These are phyloP conservation scores for Aspergillus asperescens DNA, from an alignment of 495 filamentous ascomycete genomes.

Conservation along the genomic window DNA sequence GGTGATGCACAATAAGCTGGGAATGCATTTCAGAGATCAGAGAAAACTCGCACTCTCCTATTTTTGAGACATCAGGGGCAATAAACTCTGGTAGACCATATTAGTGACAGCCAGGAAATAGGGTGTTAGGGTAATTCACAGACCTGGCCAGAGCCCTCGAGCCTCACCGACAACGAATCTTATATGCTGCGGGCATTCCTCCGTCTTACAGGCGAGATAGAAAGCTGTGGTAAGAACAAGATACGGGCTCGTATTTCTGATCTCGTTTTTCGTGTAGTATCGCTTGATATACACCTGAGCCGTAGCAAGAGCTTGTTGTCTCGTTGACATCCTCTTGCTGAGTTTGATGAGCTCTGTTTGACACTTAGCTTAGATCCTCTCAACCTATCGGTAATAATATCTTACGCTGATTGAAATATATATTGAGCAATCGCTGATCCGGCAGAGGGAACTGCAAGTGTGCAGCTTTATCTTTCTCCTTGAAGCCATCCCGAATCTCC, in stretches of 20 bases:
- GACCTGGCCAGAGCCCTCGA: slow-evolving; percentile 80
- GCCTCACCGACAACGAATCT: slow-evolving; percentile 80
- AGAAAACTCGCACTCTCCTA: slow-evolving; percentile 95
- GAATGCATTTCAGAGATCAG: slow-evolving; percentile 93
- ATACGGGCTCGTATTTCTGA: slow-evolving; percentile 90
- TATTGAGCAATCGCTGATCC: slow-evolving; percentile 73
- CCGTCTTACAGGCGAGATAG: slow-evolving; percentile 97
- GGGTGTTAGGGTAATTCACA: slow-evolving; percentile 11
- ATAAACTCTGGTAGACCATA: slow-evolving; percentile 59
- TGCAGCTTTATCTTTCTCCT: slow-evolving; percentile 62
- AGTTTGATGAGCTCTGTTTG: slow-evolving; percentile 70
- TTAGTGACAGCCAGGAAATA: slow-evolving; percentile 12
- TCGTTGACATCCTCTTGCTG: slow-evolving; percentile 67
- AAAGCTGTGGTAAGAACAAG: slow-evolving; percentile 84
- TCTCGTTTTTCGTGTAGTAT: slow-evolving; percentile 87
- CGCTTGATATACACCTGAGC: slow-evolving; percentile 91
- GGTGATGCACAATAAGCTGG: slow-evolving; percentile 91
- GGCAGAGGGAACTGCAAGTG: slow-evolving; percentile 78
- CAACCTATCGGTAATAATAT: not conserved
- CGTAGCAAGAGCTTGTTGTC: slow-evolving; percentile 91
- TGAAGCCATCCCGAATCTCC: slow-evolving; percentile 64
- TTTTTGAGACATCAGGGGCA: slow-evolving; percentile 71
- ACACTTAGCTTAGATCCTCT: slow-evolving; percentile 5
- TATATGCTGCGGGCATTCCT: slow-evolving; percentile 96
- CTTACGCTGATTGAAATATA: slow-evolving; percentile 88